phyloP scores from a whole-genome alignment of 768 basidiomycete genomes.

The Rhizopogon vulgaris region DNA sequence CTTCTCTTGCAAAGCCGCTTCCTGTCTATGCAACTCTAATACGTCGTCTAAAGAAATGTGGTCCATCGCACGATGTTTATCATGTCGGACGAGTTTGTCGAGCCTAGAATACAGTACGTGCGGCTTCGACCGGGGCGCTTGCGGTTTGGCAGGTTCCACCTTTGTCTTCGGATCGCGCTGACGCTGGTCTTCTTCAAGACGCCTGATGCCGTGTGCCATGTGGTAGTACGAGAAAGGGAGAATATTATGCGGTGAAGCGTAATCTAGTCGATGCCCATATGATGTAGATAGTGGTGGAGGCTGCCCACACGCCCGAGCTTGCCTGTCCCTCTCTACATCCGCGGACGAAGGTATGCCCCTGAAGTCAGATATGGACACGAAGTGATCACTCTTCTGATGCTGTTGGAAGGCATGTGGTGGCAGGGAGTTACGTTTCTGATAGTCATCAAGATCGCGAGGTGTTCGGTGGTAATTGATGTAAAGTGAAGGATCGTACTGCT shows the following conservation, averaged over 20 bases:
- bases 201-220: neutral
- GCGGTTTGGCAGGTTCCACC: slow-evolving; percentile 5
- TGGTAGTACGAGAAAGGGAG: neutral
- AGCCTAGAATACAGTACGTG: slow-evolving; percentile 20
- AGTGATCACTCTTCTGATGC: slow-evolving; percentile 11
- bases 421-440: slow-evolving; percentile 10
- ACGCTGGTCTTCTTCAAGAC: slow-evolving; percentile 1
- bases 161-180: neutral
- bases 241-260: neutral
- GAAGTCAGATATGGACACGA: slow-evolving; percentile 15
- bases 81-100: slow-evolving; percentile 18
- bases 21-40: slow-evolving; percentile 9
- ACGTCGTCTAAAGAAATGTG: slow-evolving; percentile 17
- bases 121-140: slow-evolving; percentile 14
- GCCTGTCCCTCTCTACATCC: slow-evolving; percentile 23
- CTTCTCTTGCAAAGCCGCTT: slow-evolving; percentile 19
- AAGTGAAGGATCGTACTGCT: slow-evolving; percentile 9
- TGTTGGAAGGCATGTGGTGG: slow-evolving; percentile 8
- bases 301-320: slow-evolving; percentile 25
- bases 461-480: slow-evolving; percentile 5
- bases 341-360: slow-evolving; percentile 14
- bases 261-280: slow-evolving; percentile 8
- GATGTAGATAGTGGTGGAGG: neutral
- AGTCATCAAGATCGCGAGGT: slow-evolving; percentile 8
- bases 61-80: slow-evolving; percentile 20